A percentile compares a stretch with the other conserved stretches of the same genome.
Conservation (phyloP, 1,284 basidiomycete genomes). For the Ceratobasidium theobromae region DNA sequence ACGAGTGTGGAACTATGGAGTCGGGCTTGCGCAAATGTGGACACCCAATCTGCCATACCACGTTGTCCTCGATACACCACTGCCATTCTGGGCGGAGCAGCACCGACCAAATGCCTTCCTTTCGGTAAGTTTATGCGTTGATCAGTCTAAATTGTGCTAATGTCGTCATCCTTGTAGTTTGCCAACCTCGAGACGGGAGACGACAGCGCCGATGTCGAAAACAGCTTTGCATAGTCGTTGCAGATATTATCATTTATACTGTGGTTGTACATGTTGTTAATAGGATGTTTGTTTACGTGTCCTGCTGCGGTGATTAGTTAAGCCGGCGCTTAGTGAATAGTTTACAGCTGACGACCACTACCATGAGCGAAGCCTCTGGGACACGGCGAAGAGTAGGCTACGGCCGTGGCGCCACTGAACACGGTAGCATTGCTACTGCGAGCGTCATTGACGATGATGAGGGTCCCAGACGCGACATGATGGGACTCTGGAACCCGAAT, state of each 20-base stretch:
- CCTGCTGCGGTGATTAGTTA: constrained; percentile 1
- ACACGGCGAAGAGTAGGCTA: constrained; percentile 15
- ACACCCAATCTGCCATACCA: constrained; percentile 80
- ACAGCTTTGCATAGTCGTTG: constrained; percentile 64
- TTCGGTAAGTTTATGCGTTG: constrained; percentile 58
- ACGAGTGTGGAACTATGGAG: constrained; percentile 91
- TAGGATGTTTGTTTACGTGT: constrained; percentile 27
- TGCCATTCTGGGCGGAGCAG: constrained; percentile 94
- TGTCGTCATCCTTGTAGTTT: constrained; percentile 55
- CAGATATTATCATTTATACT: too few relatives aligned
- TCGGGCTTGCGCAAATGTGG: constrained; percentile 91
- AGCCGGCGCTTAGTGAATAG: neutral
- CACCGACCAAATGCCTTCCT: constrained; percentile 91
- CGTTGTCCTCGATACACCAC: constrained; percentile 87
- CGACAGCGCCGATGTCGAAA: constrained; percentile 88
- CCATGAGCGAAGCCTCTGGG: constrained; percentile 10
- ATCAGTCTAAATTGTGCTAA: constrained; percentile 6
- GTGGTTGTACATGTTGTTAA: neutral
- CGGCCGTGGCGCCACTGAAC: constrained; percentile 24
- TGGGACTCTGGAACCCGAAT: constrained; percentile 29
- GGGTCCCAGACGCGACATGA: constrained; percentile 8
- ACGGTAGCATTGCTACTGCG: constrained; percentile 17
- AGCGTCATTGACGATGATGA: constrained; percentile 26
- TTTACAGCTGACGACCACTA: neutral
- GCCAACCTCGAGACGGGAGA: constrained; percentile 82